Conservation (phyloP, 1,284 basidiomycete genomes). For the Termitomyces sp. region DNA sequence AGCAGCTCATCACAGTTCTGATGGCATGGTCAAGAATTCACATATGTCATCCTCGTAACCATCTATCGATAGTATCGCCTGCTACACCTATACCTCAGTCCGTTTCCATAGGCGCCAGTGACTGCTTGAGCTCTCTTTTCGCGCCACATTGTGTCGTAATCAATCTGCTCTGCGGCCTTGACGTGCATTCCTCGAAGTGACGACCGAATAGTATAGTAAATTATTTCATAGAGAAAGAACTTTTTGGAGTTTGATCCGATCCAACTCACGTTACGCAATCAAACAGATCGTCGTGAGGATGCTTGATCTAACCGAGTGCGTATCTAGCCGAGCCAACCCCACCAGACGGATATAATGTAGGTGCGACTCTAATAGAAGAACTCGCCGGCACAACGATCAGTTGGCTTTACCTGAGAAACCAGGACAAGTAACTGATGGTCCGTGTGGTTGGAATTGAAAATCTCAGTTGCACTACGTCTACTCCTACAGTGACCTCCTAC, state of each 20-base stretch:
- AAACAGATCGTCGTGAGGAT: not conserved
- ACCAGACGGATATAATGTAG: too few relatives aligned
- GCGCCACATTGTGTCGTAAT: not conserved
- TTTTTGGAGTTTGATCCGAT: not conserved
- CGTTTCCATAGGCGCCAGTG: not conserved
- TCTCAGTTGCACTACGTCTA: not conserved
- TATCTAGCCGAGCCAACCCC: too few relatives aligned
- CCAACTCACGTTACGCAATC: not conserved
- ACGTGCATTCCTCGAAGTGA: not conserved
- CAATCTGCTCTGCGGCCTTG: not conserved
- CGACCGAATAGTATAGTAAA: not conserved
- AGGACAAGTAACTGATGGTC: too few relatives aligned
- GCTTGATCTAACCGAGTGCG: too few relatives aligned
- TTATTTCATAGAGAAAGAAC: not conserved
- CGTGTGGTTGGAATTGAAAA: not conserved
- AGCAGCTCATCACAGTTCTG: constrained; percentile 8
- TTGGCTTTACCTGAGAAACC: too few relatives aligned
- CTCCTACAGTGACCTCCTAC: constrained; percentile 2
- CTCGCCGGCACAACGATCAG: not conserved
- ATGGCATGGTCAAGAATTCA: constrained; percentile 7
- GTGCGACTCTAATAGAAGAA: too few relatives aligned
- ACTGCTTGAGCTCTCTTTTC: not conserved
- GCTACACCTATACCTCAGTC: not conserved
- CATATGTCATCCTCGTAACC: constrained; percentile 4
- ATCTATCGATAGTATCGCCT: not conserved